Conservation (phyloP, 305 asterid genomes). For the Petunia hybrid region DNA sequence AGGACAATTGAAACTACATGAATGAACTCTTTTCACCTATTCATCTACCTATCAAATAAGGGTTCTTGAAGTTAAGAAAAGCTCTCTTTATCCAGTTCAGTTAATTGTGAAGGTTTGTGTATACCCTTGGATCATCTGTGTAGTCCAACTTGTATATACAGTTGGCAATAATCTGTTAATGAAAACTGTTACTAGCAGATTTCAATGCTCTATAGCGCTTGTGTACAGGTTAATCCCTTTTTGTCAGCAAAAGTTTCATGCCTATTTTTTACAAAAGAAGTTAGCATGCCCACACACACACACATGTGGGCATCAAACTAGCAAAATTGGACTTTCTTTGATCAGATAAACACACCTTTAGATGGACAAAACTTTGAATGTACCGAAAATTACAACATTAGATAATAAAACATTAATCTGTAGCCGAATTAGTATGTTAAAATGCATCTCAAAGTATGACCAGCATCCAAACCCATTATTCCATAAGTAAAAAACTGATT, state of each 20-base stretch:
- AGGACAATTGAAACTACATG: conserved; percentile 19
- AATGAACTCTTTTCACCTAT: not conserved
- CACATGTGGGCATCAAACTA: too few species aligned
- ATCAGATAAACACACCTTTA: not conserved
- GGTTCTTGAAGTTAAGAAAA: not conserved
- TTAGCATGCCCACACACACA: not conserved
- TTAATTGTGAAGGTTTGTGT: not conserved
- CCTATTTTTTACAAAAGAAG: not conserved
- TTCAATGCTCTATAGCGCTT: conserved; percentile 12
- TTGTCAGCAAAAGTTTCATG: not conserved
- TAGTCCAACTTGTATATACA: conserved; percentile 25
- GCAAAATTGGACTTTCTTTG: not conserved
- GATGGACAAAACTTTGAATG: conserved; percentile 5
- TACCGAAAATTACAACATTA: not conserved
- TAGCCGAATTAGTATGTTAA: not conserved
- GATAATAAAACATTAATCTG: not conserved
- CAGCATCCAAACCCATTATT: conserved; percentile 14
- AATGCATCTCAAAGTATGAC: not conserved
- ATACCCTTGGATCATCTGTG: not conserved
- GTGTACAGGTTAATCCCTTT: conserved; percentile 1
- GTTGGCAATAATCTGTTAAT: not conserved
- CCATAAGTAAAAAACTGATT: conserved; percentile 8
- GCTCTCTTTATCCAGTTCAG: conserved; percentile 3
- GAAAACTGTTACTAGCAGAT: not conserved
- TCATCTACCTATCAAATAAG: not conserved